A percentile compares a stretch with the other conserved stretches of the same genome.
These are phyloP conservation scores for Myriosclerotinia curreyana DNA, from an alignment of 2,329 filamentous ascomycete species.

Conservation along the genomic window DNA sequence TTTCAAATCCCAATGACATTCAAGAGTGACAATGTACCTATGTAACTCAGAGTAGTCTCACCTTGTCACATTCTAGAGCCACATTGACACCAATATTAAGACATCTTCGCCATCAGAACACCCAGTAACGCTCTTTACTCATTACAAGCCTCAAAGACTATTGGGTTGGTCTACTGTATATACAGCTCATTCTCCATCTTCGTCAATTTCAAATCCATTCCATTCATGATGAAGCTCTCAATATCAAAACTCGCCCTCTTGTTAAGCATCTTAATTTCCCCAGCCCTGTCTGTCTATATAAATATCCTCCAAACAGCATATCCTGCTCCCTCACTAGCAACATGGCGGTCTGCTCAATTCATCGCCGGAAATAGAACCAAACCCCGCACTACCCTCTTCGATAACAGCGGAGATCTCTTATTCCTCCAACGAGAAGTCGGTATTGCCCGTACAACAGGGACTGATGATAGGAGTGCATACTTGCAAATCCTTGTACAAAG, in stretches of 20 bases:
- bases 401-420: slow-evolving; percentile 37
- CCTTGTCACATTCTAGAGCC: neutral
- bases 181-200: neutral
- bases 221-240: neutral
- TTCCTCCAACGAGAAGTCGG: slow-evolving; percentile 36
- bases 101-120: neutral
- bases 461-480: slow-evolving; percentile 32
- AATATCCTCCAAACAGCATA: slow-evolving; percentile 24
- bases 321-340: slow-evolving; percentile 28
- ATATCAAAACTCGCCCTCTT: neutral
- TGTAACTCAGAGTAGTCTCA: neutral
- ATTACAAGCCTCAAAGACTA: neutral
- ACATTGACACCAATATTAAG: neutral
- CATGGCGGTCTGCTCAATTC: slow-evolving; percentile 36
- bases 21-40: neutral
- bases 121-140: neutral
- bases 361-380: slow-evolving; percentile 31
- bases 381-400: slow-evolving; percentile 38
- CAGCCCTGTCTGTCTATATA: neutral
- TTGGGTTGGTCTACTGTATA: neutral
- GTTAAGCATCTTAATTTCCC: too few relatives aligned
- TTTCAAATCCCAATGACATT: neutral
- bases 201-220: neutral
- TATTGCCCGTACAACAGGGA: slow-evolving; percentile 33
- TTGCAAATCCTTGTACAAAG: slow-evolving; percentile 30